Base-by-base conservation (phyloP, 805 yeast species). In the Metschnikowia cubensis region DNA sequence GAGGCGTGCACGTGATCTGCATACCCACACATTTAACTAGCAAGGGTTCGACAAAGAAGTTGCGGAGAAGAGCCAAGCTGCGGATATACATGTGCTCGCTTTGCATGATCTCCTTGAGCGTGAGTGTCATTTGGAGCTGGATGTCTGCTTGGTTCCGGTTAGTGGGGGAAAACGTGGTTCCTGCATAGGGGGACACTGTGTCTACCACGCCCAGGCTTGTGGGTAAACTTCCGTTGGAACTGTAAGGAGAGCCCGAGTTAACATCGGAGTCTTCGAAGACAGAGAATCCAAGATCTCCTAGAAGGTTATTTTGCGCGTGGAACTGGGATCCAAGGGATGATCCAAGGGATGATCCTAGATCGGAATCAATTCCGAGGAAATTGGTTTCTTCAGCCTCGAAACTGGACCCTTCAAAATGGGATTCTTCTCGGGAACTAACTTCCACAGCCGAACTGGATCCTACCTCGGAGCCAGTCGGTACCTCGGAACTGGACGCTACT, bases 1-100 rank as follows among this genome's bases (percentile, higher is more conserved):
- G 38, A 31, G 57, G 57, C 31, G 57, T 45, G 42, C 57, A 53
- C 31, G 55, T 53, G 47, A 53, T 15, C 10, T 21, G 33, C 25
- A 49, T 35, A 13, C 47, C 47, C 22, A 32, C 21, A 39, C 53
- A 36, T 18, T 44, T 39, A 21, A 49, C 44, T n/a, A 53, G 47
- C 37, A 49, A 41, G 5, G 57, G 55, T 46, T 53, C 57, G 17
- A 52, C 18, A 40, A 49, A 47, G 47, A 43, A 52, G 39, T 45
- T 54, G 21, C 50, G 47, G 42, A 52, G 40, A 18, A 52, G 51
- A 45, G 40, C 44, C 40, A 54, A 35, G 44, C 53, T 47, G 20
- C 48, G 42, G 35, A 52, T 45, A 35, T 44, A 54, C 17, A 44
- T 41, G 35, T 52, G 45, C 21, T 54, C 57, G 32, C 55, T 49